These are phyloP conservation scores for Sarocladium oryzae DNA, from an alignment of 2,329 filamentous ascomycete species.

Conservation along the genomic window DNA sequence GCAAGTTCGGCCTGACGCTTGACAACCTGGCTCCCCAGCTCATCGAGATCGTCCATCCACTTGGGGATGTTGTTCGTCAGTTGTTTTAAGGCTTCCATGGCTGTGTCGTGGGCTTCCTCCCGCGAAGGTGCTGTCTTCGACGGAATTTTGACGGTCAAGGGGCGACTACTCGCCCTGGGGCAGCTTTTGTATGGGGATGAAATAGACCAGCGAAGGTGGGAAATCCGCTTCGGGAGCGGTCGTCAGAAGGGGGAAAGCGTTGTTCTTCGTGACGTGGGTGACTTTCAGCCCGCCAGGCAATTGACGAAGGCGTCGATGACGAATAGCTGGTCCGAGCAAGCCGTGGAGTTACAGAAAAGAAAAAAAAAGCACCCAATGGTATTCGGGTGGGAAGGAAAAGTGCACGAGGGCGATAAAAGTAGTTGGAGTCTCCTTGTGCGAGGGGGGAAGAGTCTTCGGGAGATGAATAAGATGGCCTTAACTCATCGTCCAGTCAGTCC, in stretches of 20 bases:
- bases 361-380: too few species aligned
- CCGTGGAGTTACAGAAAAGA: not conserved
- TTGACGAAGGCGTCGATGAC: not conserved
- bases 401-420: not conserved
- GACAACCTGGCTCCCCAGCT: slow-evolving; percentile 54
- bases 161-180: slow-evolving; percentile 5
- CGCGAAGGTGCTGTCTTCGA: slow-evolving; percentile 6
- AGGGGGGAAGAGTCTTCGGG: not conserved
- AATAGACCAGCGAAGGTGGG: not conserved
- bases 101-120: slow-evolving; percentile 23
- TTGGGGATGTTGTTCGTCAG: slow-evolving; percentile 51
- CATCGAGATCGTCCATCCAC: slow-evolving; percentile 53
- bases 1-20: slow-evolving; percentile 56
- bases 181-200: not conserved
- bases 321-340: not conserved
- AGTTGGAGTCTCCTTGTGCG: not conserved
- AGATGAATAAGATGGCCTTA: not conserved
- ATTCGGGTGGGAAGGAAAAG: not conserved
- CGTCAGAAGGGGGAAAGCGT: not conserved
- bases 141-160: slow-evolving; percentile 7
- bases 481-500: slow-evolving; percentile 5
- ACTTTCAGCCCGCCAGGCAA: not conserved
- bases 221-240: slow-evolving; percentile 4
- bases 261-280: not conserved
- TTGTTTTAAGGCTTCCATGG: slow-evolving; percentile 50